These are phyloP conservation scores for Uronychia binucleata DNA, from an alignment of 73 alveolate species.

Conservation along the genomic window DNA sequence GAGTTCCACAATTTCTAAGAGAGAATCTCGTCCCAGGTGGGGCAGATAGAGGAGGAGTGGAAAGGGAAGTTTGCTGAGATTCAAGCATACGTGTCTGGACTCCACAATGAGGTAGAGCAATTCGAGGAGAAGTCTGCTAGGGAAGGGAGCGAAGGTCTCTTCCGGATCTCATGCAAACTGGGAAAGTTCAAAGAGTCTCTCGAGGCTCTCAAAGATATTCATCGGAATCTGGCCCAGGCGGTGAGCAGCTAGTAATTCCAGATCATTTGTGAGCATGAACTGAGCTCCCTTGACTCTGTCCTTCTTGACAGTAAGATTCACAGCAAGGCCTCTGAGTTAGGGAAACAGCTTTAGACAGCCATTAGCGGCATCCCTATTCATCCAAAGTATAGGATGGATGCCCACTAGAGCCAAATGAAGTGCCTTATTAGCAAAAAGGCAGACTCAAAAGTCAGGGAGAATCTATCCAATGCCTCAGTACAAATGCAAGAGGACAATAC, in stretches of 20 bases:
- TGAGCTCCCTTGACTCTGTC: neutral
- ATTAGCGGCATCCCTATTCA: too few relatives aligned
- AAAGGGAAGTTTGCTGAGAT: neutral
- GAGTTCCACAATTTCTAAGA: conserved; percentile 18
- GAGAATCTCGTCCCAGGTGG: neutral
- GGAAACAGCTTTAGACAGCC: too few relatives aligned
- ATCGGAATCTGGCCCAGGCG: neutral
- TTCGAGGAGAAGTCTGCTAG: neutral
- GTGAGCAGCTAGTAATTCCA: neutral
- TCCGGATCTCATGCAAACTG: neutral
- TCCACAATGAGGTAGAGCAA: neutral
- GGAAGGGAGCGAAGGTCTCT: neutral
- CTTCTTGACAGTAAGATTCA: neutral
- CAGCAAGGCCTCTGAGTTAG: too few relatives aligned
- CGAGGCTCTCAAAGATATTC: too few relatives aligned
- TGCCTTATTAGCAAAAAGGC: neutral
- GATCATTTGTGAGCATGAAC: neutral
- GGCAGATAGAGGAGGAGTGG: neutral
- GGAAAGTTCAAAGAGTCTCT: neutral
- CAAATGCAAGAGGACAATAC: neutral
- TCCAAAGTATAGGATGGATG: too few relatives aligned
- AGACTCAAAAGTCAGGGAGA: neutral
- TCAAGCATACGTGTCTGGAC: neutral
- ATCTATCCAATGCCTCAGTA: neutral
- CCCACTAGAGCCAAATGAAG: neutral